These are phyloP conservation scores for Wickerhamomyces sp. DNA, from an alignment of 1,139 yeast species.

Conservation along the genomic window DNA sequence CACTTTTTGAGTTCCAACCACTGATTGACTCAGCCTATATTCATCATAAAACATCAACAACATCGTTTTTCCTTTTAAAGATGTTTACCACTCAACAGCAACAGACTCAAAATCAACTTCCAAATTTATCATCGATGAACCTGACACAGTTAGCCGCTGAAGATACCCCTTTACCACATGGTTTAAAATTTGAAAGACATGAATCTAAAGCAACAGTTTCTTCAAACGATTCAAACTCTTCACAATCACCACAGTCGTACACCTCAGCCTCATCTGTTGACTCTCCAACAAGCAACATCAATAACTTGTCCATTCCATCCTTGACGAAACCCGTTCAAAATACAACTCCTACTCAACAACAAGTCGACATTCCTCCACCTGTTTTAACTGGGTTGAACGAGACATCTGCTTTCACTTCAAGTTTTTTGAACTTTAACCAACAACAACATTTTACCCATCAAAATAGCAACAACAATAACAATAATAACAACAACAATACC, in stretches of 20 bases:
- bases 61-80: not conserved
- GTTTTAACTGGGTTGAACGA: slow-evolving; percentile 1
- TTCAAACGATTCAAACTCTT: slow-evolving; percentile 20
- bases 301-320: not conserved
- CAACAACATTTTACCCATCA: not conserved
- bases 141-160: not conserved
- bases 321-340: not conserved
- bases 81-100: not conserved
- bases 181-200: slow-evolving; percentile 1
- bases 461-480: not conserved
- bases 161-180: not conserved
- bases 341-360: not conserved
- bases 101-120: not conserved
- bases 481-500: slow-evolving; percentile 3
- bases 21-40: too few species aligned
- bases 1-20: too few species aligned
- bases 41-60: too few species aligned
- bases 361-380: slow-evolving; percentile 1
- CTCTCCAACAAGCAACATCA: slow-evolving; percentile 7
- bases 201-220: slow-evolving; percentile 11
- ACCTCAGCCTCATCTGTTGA: slow-evolving; percentile 20
- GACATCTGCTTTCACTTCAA: not conserved
- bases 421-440: not conserved
- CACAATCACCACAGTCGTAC: slow-evolving; percentile 19
- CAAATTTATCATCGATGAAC: slow-evolving; percentile 1